These are phyloP conservation scores for Phytophthora chlamydospora DNA, from an alignment of 352 stramenopile species.

Conservation along the genomic window DNA sequence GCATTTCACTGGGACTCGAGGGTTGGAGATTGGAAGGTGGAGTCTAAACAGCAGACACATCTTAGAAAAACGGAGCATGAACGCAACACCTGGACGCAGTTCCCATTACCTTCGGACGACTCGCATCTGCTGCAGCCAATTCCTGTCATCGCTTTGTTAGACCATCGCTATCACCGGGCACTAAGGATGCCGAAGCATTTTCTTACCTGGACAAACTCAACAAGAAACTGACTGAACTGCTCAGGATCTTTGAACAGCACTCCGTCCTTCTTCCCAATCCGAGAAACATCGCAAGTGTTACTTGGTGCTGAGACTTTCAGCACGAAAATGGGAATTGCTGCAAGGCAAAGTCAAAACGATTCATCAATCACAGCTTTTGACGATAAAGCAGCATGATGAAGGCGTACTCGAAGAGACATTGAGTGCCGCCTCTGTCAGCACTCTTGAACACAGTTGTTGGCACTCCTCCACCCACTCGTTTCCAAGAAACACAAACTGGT, in stretches of 20 bases:
- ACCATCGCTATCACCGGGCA: not conserved
- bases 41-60: too few relatives aligned
- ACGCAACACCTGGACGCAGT: not conserved
- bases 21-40: too few relatives aligned
- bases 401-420: slow-evolving; percentile 37
- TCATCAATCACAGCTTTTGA: not conserved
- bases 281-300: slow-evolving; percentile 43
- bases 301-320: slow-evolving; percentile 55
- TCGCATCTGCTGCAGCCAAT: slow-evolving; percentile 11
- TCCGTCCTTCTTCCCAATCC: slow-evolving; percentile 27
- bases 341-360: not conserved
- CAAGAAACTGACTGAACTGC: slow-evolving; percentile 42
- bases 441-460: slow-evolving; percentile 50
- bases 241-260: slow-evolving; percentile 50
- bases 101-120: slow-evolving; percentile 18
- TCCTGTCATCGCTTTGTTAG: slow-evolving; percentile 16
- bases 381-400: not conserved
- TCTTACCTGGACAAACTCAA: slow-evolving; percentile 54
- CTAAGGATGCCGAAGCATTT: not conserved
- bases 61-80: not conserved
- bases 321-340: slow-evolving; percentile 80
- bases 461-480: slow-evolving; percentile 70
- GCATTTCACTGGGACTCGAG: too few relatives aligned
- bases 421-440: slow-evolving; percentile 48
- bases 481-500: slow-evolving; percentile 74